phyloP scores from a whole-genome alignment of 163 green algal species.

The Chlamydomonas reinhardtii region DNA sequence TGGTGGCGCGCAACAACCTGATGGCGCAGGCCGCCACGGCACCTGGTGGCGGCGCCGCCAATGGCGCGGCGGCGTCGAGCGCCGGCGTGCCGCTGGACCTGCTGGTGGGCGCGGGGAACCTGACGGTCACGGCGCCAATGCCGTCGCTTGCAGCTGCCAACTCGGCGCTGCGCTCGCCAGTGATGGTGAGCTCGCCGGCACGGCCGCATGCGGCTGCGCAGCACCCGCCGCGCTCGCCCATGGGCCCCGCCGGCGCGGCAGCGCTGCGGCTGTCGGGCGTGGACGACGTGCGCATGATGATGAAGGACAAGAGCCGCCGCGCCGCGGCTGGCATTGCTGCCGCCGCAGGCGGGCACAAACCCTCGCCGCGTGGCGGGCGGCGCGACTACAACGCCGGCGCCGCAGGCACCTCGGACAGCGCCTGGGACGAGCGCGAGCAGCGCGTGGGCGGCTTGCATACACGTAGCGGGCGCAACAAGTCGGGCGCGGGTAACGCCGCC shows the following conservation, averaged over 20 bases:
- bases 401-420: neutral
- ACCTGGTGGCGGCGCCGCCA: neutral
- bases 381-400: neutral
- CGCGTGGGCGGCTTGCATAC: neutral
- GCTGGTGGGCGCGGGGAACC: neutral
- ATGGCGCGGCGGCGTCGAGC: neutral
- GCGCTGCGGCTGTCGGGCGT: constrained; percentile 27
- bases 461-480: neutral
- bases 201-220: neutral
- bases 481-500: neutral
- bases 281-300: constrained; percentile 63
- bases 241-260: neutral
- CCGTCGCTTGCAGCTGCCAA: neutral
- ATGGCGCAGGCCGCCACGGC: neutral
- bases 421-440: constrained; percentile 36
- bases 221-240: constrained; percentile 46
- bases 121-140: neutral
- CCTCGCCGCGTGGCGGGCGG: neutral
- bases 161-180: constrained; percentile 18
- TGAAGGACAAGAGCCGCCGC: constrained; percentile 59
- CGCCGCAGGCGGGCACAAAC: constrained; percentile 21
- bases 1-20: constrained; percentile 49
- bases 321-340: constrained; percentile 39
- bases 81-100: neutral
- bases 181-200: constrained; percentile 37